Conservation (phyloP, 345 rosid genomes). For the Schrenkiella parvula region DNA sequence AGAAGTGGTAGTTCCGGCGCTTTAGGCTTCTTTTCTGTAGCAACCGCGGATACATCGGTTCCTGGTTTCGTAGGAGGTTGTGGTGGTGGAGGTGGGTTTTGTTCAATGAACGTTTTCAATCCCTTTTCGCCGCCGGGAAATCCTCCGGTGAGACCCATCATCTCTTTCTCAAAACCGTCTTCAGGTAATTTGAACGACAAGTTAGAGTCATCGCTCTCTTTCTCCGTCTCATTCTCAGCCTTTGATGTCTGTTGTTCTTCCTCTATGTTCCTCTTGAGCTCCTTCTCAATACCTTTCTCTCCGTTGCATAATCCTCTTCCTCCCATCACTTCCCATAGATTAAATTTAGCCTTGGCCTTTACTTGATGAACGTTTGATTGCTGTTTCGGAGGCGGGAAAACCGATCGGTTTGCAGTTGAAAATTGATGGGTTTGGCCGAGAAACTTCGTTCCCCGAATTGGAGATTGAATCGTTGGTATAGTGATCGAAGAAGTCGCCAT, state of each 20-base stretch:
- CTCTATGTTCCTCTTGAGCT: conserved; percentile 49
- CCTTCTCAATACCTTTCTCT: conserved; percentile 61
- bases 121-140: conserved; percentile 90
- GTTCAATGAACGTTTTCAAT: conserved; percentile 53
- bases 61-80: conserved; percentile 27
- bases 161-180: conserved; percentile 65
- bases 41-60: neutral
- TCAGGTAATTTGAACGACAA: conserved; percentile 39
- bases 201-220: neutral
- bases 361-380: conserved; percentile 3
- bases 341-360: conserved; percentile 51
- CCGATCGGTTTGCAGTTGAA: conserved; percentile 31
- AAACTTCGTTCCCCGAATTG: conserved; percentile 39
- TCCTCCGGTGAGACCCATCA: conserved; percentile 91
- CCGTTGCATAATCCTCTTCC: conserved; percentile 91
- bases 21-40: conserved; percentile 52
- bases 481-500: conserved; percentile 59
- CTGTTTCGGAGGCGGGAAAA: conserved; percentile 32
- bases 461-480: conserved; percentile 41
- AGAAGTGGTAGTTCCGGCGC: conserved; percentile 71
- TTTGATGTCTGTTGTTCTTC: conserved; percentile 24
- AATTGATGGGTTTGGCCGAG: conserved; percentile 35
- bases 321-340: conserved; percentile 62
- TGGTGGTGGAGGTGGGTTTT: conserved; percentile 63
- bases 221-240: conserved; percentile 2